A percentile compares a stretch with the other conserved stretches of the same genome.
Conservation (phyloP, 2,329 filamentous ascomycete species). For the Exophiala sideris region DNA sequence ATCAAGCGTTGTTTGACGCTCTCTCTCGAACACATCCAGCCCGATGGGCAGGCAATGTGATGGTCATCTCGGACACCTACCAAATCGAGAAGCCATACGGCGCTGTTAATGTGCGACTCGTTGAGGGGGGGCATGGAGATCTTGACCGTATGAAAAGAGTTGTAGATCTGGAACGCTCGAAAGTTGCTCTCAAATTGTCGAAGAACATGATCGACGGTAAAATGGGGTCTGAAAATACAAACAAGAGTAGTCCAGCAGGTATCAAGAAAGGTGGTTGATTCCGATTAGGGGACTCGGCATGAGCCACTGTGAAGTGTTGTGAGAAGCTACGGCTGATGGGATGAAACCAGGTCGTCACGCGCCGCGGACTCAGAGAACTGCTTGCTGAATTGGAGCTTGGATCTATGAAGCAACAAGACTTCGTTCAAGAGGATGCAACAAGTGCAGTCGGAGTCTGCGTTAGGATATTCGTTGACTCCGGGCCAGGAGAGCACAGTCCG, state of each 20-base stretch:
- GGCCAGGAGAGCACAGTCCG: no score
- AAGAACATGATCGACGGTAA: conserved; percentile 23
- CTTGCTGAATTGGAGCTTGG: not conserved
- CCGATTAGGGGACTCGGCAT: not conserved
- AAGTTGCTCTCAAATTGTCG: conserved; percentile 33
- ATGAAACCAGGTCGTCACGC: not conserved
- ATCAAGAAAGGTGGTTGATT: conserved; percentile 23
- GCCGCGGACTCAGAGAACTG: not conserved
- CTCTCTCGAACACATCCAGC: conserved; percentile 59
- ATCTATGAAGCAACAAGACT: not conserved
- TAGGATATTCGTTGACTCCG: not conserved
- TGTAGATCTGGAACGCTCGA: conserved; percentile 50
- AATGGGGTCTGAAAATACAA: conserved; percentile 12
- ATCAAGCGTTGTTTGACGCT: conserved; percentile 62
- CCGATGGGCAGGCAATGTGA: conserved; percentile 57
- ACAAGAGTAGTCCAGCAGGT: conserved; percentile 10
- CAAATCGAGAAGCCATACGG: conserved; percentile 58
- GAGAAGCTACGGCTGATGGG: not conserved
- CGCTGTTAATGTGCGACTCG: conserved; percentile 51
- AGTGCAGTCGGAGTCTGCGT: not conserved
- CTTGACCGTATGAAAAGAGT: conserved; percentile 47
- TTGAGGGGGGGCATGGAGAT: conserved; percentile 40
- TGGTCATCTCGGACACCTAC: conserved; percentile 60
- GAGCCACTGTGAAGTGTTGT: not conserved
- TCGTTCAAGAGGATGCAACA: not conserved